Base-by-base conservation (phyloP, 371 early-diverging fungal genomes). In the Mucor indicus region DNA sequence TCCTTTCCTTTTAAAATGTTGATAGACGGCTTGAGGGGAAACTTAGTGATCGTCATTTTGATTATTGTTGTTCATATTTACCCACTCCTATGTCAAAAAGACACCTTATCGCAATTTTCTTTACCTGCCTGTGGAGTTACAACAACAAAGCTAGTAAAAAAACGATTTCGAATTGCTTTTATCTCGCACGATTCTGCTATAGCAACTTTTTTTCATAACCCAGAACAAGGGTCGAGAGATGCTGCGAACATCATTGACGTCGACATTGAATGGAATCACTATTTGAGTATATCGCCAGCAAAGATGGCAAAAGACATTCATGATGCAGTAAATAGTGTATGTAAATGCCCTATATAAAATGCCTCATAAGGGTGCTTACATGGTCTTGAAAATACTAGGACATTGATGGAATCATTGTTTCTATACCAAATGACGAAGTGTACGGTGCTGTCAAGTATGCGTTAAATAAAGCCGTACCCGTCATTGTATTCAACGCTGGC, bases 401-500 rank as follows among this genome's bases (percentile, higher is more conserved):
- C 4, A 60, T 60, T 5, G 75, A 75, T 38, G 78, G 78, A 8
- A 56, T 77, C 21, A 53, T 77, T 25, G 29, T 61, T 20, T 68
- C 75, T 15, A 77, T 77, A 3, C 75, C 75, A 4, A 69, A 63
- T 24, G 48, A 68, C 7, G 57, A 62, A 8, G 51, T 75, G 11
- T 64, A 59, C 22, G 39, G 50, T n/a, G 69, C 75, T 6, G 40
- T 75, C 6, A 50, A 64, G 21, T 62, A 68, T 3, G 69, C 69
- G 9, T 42, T 53, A 1, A 44, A 60, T 3, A 43, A 57, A 4
- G 47, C 62, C 0, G 32, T 75, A 31, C 78, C 78, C 15, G 61
- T 77, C 10, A 64, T 77, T 11, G 73, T 75, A 2, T 62, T 69
- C 27, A 75, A 77, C 42, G 58, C 68, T 0, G 78, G 78, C 0